Evolutionary conservation across 108 stramenopile species (phyloP).

Genomic region (Cylindrotheca fusiformis): DNA sequence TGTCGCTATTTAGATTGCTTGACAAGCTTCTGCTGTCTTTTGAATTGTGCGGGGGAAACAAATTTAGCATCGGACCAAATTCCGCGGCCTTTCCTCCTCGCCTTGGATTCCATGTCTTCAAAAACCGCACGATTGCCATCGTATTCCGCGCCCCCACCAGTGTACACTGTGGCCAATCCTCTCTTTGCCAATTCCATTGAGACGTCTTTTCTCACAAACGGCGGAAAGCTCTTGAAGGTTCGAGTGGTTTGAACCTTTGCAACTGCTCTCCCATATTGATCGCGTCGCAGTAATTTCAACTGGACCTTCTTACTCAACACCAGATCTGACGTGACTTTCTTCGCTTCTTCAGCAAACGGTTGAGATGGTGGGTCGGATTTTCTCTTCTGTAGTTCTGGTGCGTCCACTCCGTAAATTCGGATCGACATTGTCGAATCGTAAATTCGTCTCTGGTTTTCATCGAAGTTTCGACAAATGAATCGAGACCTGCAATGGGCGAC

Average conservation of each 20-base stretch:
- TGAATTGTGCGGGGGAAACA: slow-evolving; percentile 45
- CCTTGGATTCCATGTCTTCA: slow-evolving; percentile 27
- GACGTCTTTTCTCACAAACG: slow-evolving; percentile 34
- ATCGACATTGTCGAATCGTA: slow-evolving; percentile 50
- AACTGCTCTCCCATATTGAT: slow-evolving; percentile 62
- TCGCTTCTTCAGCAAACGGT: slow-evolving; percentile 59
- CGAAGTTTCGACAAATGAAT: slow-evolving; percentile 14
- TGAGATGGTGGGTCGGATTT: slow-evolving; percentile 27
- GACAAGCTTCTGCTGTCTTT: slow-evolving; percentile 22
- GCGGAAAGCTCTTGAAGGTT: slow-evolving; percentile 13
- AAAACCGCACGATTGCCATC: slow-evolving; percentile 37
- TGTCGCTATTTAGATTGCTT: slow-evolving; percentile 1
- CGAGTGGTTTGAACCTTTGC: slow-evolving; percentile 24
- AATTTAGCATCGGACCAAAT: slow-evolving; percentile 39
- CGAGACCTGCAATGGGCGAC: slow-evolving; percentile 27
- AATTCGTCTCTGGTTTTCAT: slow-evolving; percentile 20
- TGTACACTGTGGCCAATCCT: slow-evolving; percentile 62
- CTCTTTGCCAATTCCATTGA: slow-evolving; percentile 31
- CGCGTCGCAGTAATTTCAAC: slow-evolving; percentile 50
- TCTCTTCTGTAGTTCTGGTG: slow-evolving; percentile 54
- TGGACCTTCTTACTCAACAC: slow-evolving; percentile 41
- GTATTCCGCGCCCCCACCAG: slow-evolving; percentile 65
- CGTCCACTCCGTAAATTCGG: slow-evolving; percentile 65
- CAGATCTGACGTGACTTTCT: slow-evolving; percentile 31
- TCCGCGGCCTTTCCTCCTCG: slow-evolving; percentile 24